Conservation (phyloP, 2,329 filamentous ascomycete genomes). For the Coleophoma cylindrospora region DNA sequence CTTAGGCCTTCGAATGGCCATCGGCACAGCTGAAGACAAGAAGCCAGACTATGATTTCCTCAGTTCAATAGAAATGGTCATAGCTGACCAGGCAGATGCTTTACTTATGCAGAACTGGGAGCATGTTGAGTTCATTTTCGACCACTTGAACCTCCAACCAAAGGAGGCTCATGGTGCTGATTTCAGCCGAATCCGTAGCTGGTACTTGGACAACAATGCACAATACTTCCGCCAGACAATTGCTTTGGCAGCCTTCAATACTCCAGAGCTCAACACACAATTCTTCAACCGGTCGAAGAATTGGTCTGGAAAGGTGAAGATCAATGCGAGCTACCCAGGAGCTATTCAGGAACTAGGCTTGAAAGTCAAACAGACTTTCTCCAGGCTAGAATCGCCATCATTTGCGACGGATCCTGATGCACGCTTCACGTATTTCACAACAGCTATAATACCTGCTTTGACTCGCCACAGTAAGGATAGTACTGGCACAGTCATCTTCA, state of each 20-base stretch:
- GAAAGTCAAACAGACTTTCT: constrained; percentile 81
- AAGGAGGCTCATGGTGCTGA: constrained; percentile 89
- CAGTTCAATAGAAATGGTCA: constrained; percentile 84
- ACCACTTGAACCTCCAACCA: constrained; percentile 86
- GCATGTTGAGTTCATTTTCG: constrained; percentile 86
- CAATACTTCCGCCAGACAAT: constrained; percentile 81
- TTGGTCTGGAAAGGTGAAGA: constrained; percentile 71
- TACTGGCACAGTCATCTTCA: constrained; percentile 76
- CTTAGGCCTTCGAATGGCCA: constrained; percentile 82
- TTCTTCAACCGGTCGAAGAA: constrained; percentile 75
- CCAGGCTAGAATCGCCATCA: constrained; percentile 70
- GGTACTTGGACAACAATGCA: constrained; percentile 89
- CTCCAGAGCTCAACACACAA: constrained; percentile 80
- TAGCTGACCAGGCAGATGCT: constrained; percentile 89
- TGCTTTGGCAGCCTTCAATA: constrained; percentile 75
- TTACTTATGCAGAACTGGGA: constrained; percentile 99
- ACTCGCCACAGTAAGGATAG: constrained; percentile 61
- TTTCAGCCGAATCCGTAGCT: constrained; percentile 82
- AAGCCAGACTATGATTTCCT: constrained; percentile 83
- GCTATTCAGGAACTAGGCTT: constrained; percentile 69
- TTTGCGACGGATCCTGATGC: constrained; percentile 77
- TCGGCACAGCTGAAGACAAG: constrained; percentile 67
- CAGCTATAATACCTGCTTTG: constrained; percentile 72
- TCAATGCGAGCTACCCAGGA: constrained; percentile 62
- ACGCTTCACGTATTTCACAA: constrained; percentile 86